Percentiles rank a stretch among this genome's conserved stretches.
These are phyloP conservation scores for Saccharomycopsis hybrid DNA, from an alignment of 1,139 yeast genomes.

Conservation along the genomic window DNA sequence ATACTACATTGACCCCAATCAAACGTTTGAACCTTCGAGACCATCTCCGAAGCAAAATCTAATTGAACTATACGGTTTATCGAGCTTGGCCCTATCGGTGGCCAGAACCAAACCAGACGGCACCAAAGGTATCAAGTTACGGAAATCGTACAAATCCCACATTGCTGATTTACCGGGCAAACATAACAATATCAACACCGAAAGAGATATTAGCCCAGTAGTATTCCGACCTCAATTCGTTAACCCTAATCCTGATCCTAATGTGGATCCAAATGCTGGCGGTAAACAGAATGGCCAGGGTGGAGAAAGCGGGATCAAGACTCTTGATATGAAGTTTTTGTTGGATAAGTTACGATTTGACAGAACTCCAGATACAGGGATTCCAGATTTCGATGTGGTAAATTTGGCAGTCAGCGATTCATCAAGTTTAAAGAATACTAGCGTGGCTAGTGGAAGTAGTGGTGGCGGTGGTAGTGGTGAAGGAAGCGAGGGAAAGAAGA, in stretches of 20 bases:
- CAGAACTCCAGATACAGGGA: constrained; percentile 62
- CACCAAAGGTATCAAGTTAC: constrained; percentile 79
- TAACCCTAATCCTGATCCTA: too few species aligned
- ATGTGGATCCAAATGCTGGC: too few species aligned
- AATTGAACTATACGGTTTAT: constrained; percentile 60
- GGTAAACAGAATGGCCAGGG: too few species aligned
- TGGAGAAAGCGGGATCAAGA: constrained; percentile 32
- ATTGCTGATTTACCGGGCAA: constrained; percentile 82
- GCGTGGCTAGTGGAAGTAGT: background rate
- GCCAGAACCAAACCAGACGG: constrained; percentile 89
- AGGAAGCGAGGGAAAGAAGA: constrained; percentile 16
- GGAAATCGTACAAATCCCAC: constrained; percentile 92
- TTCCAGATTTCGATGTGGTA: constrained; percentile 71
- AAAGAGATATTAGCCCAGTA: constrained; percentile 23
- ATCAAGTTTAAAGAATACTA: constrained; percentile 15
- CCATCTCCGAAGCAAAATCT: constrained; percentile 76
- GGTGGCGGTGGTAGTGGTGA: constrained; percentile 4
- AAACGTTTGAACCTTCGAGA: constrained; percentile 36
- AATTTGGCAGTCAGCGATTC: constrained; percentile 61
- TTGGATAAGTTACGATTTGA: constrained; percentile 53
- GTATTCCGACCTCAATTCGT: constrained; percentile 23
- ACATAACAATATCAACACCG: constrained; percentile 35
- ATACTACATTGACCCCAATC: constrained; percentile 15
- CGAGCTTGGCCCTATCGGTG: constrained; percentile 64
- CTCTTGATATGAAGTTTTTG: constrained; percentile 45